Conservation (phyloP, 2,329 filamentous ascomycete genomes). For the Alternaria sp. region DNA sequence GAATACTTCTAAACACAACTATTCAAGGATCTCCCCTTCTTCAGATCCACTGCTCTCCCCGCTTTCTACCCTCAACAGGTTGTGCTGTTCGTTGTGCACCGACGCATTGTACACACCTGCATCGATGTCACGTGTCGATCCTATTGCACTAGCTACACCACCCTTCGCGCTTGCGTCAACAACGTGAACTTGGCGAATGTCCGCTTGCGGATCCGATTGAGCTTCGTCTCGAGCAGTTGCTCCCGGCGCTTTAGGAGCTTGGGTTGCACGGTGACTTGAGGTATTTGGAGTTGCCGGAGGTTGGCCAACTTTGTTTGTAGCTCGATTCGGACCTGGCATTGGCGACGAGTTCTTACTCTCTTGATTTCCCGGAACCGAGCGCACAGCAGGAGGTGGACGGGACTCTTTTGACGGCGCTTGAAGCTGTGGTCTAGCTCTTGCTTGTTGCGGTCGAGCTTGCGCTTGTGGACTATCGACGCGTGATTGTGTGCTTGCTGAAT, state of each 20-base stretch:
- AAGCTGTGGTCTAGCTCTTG: not conserved
- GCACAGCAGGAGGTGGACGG: not conserved
- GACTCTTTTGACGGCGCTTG: not conserved
- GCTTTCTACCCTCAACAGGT: not conserved
- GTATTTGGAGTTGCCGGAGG: not conserved
- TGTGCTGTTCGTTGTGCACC: not conserved
- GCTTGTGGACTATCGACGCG: not conserved
- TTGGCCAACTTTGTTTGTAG: not conserved
- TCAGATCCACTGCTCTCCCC: not conserved
- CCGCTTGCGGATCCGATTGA: not conserved
- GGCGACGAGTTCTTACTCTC: not conserved
- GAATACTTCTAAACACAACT: too few relatives aligned
- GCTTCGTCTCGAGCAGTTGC: not conserved
- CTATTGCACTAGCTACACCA: not conserved
- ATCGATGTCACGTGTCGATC: not conserved
- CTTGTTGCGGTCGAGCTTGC: too few relatives aligned
- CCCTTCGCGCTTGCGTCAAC: not conserved
- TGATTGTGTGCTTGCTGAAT: not conserved
- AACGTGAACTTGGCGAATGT: not conserved
- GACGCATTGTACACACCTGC: not conserved
- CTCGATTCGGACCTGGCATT: not conserved
- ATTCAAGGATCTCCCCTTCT: not conserved
- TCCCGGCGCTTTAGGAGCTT: not conserved
- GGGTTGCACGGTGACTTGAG: not conserved
- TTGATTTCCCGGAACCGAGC: too few relatives aligned